phyloP scores from a whole-genome alignment of 2,329 filamentous ascomycete genomes.

The Sporothrix globosa region DNA sequence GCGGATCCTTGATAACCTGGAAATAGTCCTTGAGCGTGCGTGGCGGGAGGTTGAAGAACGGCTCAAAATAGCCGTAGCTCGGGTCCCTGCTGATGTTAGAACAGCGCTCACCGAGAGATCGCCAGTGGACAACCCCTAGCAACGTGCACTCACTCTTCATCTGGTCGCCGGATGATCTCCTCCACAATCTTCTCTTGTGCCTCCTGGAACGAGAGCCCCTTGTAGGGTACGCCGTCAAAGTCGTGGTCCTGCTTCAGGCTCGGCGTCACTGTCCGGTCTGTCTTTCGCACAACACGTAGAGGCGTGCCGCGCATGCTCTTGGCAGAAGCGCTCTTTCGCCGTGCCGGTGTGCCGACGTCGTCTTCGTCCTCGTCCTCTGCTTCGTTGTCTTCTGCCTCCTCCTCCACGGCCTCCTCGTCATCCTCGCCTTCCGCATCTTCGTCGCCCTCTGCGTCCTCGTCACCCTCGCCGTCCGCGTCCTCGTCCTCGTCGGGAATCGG shows the following conservation, averaged over 20 bases:
- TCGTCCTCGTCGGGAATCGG: conserved; percentile 64
- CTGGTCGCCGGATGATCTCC: conserved; percentile 70
- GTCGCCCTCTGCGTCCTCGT: conserved; percentile 47
- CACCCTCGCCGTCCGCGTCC: conserved; percentile 42
- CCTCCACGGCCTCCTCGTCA: conserved; percentile 44
- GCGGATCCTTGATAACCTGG: conserved; percentile 76
- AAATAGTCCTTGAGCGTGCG: conserved; percentile 83
- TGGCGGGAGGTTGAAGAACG: conserved; percentile 78
- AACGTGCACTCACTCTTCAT: conserved; percentile 57
- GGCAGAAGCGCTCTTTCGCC: conserved; percentile 34
- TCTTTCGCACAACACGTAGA: conserved; percentile 30
- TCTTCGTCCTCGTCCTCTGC: conserved; percentile 38
- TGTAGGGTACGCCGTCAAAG: conserved; percentile 63
- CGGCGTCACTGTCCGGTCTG: conserved; percentile 30
- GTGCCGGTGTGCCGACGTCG: conserved; percentile 35
- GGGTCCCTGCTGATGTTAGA: conserved; percentile 47
- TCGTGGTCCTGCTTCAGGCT: conserved; percentile 51
- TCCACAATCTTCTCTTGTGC: conserved; percentile 84
- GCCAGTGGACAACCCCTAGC: too few relatives aligned
- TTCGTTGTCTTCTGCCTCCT: conserved; percentile 44
- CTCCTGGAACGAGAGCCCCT: conserved; percentile 76
- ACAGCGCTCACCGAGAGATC: not conserved
- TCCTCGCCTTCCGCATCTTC: conserved; percentile 40
- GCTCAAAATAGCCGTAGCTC: conserved; percentile 69
- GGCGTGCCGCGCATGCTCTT: conserved; percentile 30